Base-by-base conservation (phyloP, 129 eudicot species). In the Smallanthus sonchifolius region DNA sequence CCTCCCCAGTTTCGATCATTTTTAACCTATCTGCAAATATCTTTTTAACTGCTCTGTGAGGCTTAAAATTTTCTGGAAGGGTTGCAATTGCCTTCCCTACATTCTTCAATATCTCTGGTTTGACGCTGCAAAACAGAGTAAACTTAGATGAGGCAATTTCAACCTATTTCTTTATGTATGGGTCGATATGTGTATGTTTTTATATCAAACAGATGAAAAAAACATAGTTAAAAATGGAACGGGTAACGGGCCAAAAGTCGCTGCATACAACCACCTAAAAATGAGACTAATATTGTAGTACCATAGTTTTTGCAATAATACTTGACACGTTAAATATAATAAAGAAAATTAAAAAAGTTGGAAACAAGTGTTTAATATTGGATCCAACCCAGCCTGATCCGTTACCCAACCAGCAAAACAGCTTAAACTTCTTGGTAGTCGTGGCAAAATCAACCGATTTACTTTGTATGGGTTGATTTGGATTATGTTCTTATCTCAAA, bases 1-100 rank as follows among this genome's bases (percentile, higher is more conserved):
- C 98, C 68, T 89, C 98, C 30, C 78, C 78, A 1, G 78, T 74
- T 61, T 74, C 78, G 6, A 74, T 74, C 78, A 74, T 74, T 43
- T 92, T 90, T 17, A 88, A 77, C 62, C 98, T 93, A 14, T 92
- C 95, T 6, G 83, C 86, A 89, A 83, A 92, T 16, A 87, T 86
- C 83, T 83, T 92, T 80, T 89, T 89, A 44, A 92, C 92, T 54
- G 92, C 96, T 84, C 89, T 90, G 79, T 92, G 98, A 48, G 98
- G 88, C 84, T 89, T 92, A 66, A 92, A 92, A 24, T 48, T 83
- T 52, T 89, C 95, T 0, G 98, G 98, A 74, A 92, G 78, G 32
- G 86, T 78, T 57, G 96, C 87, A 62, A 92, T 86, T 49, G 86
- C 90, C 81, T 84, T 89, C 44, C 98, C 98, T 32, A 92, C 96